phyloP scores from a whole-genome alignment of 2,329 filamentous ascomycete species.

The Colletotrichum sansevieriae region DNA sequence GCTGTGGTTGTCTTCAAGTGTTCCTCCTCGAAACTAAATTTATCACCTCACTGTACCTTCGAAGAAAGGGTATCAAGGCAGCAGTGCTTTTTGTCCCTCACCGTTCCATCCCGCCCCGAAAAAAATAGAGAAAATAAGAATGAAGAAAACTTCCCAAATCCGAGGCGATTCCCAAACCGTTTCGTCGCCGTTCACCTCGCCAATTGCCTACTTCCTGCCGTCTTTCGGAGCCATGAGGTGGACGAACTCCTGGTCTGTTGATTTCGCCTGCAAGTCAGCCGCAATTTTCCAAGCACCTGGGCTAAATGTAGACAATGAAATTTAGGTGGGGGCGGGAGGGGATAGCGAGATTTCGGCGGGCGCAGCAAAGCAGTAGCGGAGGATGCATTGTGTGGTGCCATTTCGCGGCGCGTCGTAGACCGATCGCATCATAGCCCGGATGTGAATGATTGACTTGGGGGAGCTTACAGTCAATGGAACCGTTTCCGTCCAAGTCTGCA shows the following conservation, averaged over 20 bases:
- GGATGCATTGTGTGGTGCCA: constrained; percentile 1
- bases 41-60: constrained; percentile 32
- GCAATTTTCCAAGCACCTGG: constrained; percentile 21
- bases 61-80: constrained; percentile 40
- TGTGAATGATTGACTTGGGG: background rate
- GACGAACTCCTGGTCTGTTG: constrained; percentile 43
- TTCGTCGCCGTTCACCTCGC: background rate
- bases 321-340: constrained; percentile 19
- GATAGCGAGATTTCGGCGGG: constrained; percentile 27
- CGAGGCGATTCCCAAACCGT: constrained; percentile 3
- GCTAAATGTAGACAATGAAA: constrained; percentile 19
- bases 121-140: background rate
- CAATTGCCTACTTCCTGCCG: constrained; percentile 19
- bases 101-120: background rate
- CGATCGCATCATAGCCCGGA: background rate
- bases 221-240: constrained; percentile 43
- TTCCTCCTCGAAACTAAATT: constrained; percentile 5
- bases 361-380: constrained; percentile 9
- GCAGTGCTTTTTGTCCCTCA: constrained; percentile 30
- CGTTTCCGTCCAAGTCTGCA: constrained; percentile 42
- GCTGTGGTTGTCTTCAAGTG: constrained; percentile 15
- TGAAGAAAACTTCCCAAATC: constrained; percentile 1
- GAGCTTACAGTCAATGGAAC: constrained; percentile 42
- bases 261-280: constrained; percentile 26
- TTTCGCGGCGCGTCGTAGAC: constrained; percentile 5